These are phyloP conservation scores for Cryptosporidium tyzzeri DNA, from an alignment of 169 alveolate species.

Conservation along the genomic window DNA sequence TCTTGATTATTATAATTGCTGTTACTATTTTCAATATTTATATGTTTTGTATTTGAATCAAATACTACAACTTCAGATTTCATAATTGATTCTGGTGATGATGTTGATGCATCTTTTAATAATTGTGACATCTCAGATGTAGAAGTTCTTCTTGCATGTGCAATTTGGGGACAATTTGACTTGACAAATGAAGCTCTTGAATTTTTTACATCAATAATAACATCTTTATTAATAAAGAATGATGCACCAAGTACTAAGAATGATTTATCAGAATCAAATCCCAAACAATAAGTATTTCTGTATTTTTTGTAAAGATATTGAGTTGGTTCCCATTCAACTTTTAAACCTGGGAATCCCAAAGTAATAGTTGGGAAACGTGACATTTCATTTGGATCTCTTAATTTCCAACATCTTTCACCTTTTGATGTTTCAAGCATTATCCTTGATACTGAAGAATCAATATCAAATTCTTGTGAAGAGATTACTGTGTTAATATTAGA, in stretches of 20 bases:
- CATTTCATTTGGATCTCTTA: slow-evolving; percentile 52
- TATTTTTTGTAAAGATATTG: slow-evolving; percentile 67
- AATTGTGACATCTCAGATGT: slow-evolving; percentile 66
- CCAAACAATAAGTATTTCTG: slow-evolving; percentile 70
- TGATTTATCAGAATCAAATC: slow-evolving; percentile 67
- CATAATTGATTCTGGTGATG: slow-evolving; percentile 53
- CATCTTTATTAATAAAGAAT: slow-evolving; percentile 62
- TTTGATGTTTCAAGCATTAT: slow-evolving; percentile 64
- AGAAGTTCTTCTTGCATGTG: slow-evolving; percentile 75
- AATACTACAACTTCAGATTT: slow-evolving; percentile 71
- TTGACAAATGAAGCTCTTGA: slow-evolving; percentile 66
- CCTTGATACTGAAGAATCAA: slow-evolving; percentile 55
- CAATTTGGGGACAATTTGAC: slow-evolving; percentile 59
- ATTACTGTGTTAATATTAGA: neutral
- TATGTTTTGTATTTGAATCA: slow-evolving; percentile 30
- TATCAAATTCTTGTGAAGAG: neutral
- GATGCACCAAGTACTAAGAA: slow-evolving; percentile 69
- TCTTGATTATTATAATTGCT: neutral
- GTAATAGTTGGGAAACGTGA: slow-evolving; percentile 63
- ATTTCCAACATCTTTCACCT: slow-evolving; percentile 71
- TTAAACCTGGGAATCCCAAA: slow-evolving; percentile 46
- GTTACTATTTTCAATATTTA: neutral
- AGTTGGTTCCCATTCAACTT: slow-evolving; percentile 49
- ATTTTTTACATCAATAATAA: slow-evolving; percentile 54
- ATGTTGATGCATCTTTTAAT: slow-evolving; percentile 46